Percentiles rank a stretch among this genome's conserved stretches.
phyloP scores from a whole-genome alignment of 192 early-diverging fungal species.

The Anaeromyces robustus region DNA sequence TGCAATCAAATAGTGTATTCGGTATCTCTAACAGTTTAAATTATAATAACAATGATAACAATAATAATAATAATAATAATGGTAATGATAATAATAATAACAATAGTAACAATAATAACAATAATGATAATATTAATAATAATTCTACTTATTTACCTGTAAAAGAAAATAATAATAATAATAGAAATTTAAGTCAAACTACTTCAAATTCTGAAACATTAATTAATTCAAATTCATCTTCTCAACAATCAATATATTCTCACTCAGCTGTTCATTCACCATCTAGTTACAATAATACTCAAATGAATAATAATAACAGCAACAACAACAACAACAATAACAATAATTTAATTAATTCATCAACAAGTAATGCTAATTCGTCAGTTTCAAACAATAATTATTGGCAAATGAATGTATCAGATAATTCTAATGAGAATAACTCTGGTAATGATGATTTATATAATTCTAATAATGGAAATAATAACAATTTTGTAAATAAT shows the following conservation, averaged over 20 bases:
- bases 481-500: not conserved
- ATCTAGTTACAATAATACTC: not conserved
- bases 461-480: too few relatives aligned
- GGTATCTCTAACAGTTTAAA: not conserved
- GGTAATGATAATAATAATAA: not conserved
- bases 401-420: not conserved
- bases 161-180: not conserved
- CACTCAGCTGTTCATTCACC: not conserved
- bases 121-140: too few relatives aligned
- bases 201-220: not conserved
- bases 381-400: not conserved
- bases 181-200: not conserved
- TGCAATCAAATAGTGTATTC: not conserved
- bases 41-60: not conserved
- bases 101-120: too few relatives aligned
- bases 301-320: not conserved
- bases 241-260: not conserved
- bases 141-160: not conserved
- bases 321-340: not conserved
- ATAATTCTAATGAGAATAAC: too few relatives aligned
- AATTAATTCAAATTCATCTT: not conserved
- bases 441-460: too few relatives aligned
- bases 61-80: too few relatives aligned
- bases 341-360: not conserved
- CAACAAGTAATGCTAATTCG: not conserved